Evolutionary conservation across 352 stramenopile genomes (phyloP).

Genomic region (Phytophthora multivora): DNA sequence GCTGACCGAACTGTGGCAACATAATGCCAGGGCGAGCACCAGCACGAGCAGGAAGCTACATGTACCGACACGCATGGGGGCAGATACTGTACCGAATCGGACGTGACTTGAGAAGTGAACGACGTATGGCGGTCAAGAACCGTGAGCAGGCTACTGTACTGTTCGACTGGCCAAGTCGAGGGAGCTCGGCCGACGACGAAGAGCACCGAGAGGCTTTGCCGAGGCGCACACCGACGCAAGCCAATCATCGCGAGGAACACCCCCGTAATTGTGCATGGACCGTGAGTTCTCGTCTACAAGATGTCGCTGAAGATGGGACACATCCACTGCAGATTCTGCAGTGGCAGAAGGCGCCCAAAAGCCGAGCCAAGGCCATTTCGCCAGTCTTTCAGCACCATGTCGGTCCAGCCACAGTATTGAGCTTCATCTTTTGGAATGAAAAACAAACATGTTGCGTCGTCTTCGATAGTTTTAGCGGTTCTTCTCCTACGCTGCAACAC

Average conservation of each 20-base stretch:
- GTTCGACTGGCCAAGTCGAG: slow-evolving; percentile 11
- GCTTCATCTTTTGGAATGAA: no score
- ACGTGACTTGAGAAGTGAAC: slow-evolving; percentile 9
- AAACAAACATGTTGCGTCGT: no score
- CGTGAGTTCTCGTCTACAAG: slow-evolving; percentile 1
- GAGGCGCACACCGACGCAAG: slow-evolving; percentile 6
- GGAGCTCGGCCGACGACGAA: slow-evolving; percentile 8
- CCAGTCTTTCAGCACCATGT: slow-evolving; percentile 2
- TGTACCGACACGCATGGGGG: slow-evolving; percentile 16
- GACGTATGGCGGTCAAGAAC: neutral
- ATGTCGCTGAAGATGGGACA: neutral
- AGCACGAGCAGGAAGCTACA: slow-evolving; percentile 18
- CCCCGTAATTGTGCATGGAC: slow-evolving; percentile 13
- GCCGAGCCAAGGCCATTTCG: slow-evolving; percentile 1
- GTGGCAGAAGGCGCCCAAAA: no score
- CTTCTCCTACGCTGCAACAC: no score
- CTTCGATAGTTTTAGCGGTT: no score
- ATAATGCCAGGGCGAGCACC: slow-evolving; percentile 4
- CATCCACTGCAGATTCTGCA: neutral
- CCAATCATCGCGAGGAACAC: slow-evolving; percentile 16
- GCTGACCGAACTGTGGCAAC: slow-evolving; percentile 4
- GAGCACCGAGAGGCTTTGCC: slow-evolving; percentile 18
- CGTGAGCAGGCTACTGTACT: neutral
- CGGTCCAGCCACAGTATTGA: no score
- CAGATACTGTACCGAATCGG: neutral